Evolutionary conservation across 2,329 filamentous ascomycete species (phyloP).

Genomic region (Bipolaris bicolor): DNA sequence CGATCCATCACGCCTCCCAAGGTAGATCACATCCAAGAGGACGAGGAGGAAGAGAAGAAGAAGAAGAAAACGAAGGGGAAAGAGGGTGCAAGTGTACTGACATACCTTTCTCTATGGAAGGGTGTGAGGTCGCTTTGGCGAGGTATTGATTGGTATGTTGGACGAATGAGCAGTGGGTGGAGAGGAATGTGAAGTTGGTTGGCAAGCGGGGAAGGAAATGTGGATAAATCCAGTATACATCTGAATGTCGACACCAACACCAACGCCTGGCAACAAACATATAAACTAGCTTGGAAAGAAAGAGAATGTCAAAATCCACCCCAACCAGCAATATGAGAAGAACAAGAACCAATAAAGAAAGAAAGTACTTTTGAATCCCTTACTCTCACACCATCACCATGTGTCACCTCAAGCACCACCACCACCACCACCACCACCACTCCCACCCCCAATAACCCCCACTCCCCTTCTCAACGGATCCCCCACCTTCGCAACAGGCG

Average conservation of each 20-base stretch:
- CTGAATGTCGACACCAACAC: neutral
- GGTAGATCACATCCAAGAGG: neutral
- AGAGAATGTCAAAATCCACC: neutral
- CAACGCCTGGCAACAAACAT: neutral
- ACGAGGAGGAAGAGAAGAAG: neutral
- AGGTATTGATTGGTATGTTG: constrained; percentile 8
- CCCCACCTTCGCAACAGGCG: constrained; percentile 26
- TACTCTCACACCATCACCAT: neutral
- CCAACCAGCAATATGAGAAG: too few relatives aligned
- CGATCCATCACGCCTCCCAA: neutral
- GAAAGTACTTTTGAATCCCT: neutral
- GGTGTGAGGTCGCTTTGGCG: constrained; percentile 5
- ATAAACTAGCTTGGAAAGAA: neutral
- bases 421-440: constrained; percentile 5
- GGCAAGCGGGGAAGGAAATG: neutral
- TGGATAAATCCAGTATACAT: neutral
- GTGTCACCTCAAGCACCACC: neutral
- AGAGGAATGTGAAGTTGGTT: neutral
- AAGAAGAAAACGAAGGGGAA: neutral
- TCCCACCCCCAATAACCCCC: constrained; percentile 27
- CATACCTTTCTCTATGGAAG: constrained; percentile 6
- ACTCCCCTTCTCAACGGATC: constrained; percentile 28
- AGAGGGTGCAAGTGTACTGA: neutral
- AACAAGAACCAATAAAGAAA: neutral
- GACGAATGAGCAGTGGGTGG: neutral